These are phyloP conservation scores for Ananas comosus DNA, from an alignment of 176 grass and related monocot genomes.

Conservation along the genomic window DNA sequence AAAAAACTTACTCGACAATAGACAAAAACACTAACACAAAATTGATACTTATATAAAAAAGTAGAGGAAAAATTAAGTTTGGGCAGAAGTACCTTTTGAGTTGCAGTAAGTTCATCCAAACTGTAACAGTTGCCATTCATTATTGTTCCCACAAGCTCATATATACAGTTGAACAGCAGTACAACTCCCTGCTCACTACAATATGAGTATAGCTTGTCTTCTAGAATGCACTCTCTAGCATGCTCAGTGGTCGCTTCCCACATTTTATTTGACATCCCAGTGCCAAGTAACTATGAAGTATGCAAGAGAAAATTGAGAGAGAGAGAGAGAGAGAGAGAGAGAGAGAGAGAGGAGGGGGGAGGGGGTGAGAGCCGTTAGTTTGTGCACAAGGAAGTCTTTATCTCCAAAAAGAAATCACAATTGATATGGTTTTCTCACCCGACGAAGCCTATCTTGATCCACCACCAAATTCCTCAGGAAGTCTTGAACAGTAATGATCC, in stretches of 20 bases:
- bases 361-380: background rate
- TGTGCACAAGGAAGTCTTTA: background rate
- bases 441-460: conserved; percentile 50
- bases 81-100: conserved; percentile 29
- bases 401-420: background rate
- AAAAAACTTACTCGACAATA: no score
- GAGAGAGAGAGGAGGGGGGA: background rate
- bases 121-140: conserved; percentile 41
- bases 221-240: conserved; percentile 50
- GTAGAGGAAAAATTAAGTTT: background rate
- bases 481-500: conserved; percentile 63
- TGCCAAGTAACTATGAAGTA: conserved; percentile 46
- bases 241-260: conserved; percentile 68
- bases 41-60: background rate
- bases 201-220: conserved; percentile 64
- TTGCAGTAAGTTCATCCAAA: conserved; percentile 34
- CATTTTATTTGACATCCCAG: conserved; percentile 87
- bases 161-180: conserved; percentile 55
- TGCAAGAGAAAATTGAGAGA: background rate
- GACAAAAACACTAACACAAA: no score
- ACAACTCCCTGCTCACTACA: conserved; percentile 41
- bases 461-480: conserved; percentile 75
- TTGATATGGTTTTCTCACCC: conserved; percentile 25
- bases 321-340: background rate
- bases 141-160: conserved; percentile 44